A percentile compares a stretch with the other conserved stretches of the same genome.
These are phyloP conservation scores for Crotalaria pallida DNA, from an alignment of 306 rosid genomes.

Conservation along the genomic window DNA sequence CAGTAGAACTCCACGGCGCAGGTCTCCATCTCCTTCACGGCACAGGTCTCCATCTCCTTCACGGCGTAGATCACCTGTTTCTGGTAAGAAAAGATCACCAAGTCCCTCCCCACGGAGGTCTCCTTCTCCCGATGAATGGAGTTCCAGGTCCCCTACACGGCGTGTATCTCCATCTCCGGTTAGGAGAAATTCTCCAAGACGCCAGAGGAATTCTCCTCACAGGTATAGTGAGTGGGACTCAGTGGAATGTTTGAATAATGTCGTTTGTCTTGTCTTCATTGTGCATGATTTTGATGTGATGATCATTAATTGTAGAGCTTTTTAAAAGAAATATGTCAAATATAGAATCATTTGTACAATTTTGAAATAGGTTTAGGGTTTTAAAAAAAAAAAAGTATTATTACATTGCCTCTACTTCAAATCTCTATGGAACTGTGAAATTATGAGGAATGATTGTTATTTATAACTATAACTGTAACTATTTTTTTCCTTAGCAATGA, in stretches of 20 bases:
- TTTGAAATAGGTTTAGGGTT: background rate
- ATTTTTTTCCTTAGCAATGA: background rate
- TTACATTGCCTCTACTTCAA: background rate
- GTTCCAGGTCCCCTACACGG: slow-evolving; percentile 47
- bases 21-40: slow-evolving; percentile 43
- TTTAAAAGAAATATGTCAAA: background rate
- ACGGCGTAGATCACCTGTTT: slow-evolving; percentile 39
- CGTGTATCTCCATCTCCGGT: slow-evolving; percentile 42
- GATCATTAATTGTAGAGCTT: background rate
- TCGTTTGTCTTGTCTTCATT: background rate
- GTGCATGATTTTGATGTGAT: background rate
- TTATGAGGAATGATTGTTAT: background rate
- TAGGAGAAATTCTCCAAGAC: slow-evolving; percentile 33
- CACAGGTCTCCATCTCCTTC: slow-evolving; percentile 47
- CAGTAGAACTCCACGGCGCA: slow-evolving; percentile 41
- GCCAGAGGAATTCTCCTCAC: slow-evolving; percentile 31
- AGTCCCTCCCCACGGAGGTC: slow-evolving; percentile 39
- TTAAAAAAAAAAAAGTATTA: background rate
- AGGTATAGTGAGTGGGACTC: slow-evolving; percentile 36
- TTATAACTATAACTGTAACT: too few species aligned
- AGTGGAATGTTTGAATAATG: background rate
- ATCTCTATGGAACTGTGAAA: background rate
- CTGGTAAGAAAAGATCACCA: slow-evolving; percentile 27
- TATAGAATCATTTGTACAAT: background rate
- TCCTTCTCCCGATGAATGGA: slow-evolving; percentile 39